Conservation (phyloP, 2,329 filamentous ascomycete genomes). For the Huntiella decipiens region DNA sequence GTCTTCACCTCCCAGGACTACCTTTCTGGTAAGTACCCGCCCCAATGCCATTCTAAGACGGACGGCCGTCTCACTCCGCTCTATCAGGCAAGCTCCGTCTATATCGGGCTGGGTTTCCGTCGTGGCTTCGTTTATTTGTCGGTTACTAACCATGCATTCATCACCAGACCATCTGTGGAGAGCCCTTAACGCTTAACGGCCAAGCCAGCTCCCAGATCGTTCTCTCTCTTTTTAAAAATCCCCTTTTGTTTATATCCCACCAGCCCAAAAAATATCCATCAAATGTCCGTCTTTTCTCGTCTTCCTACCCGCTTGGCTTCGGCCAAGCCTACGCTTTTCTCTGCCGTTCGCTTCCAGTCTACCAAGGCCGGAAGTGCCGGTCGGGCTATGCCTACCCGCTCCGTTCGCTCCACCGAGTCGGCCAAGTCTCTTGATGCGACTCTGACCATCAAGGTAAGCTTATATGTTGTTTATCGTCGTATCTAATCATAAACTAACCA, state of each 20-base stretch:
- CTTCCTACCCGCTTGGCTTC: constrained; percentile 20
- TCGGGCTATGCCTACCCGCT: constrained; percentile 32
- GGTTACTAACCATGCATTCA: constrained; percentile 8
- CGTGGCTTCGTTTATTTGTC: neutral
- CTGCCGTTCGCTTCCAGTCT: constrained; percentile 15
- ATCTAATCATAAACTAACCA: too few species aligned
- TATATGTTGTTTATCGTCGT: neutral
- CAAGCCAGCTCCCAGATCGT: constrained; percentile 12
- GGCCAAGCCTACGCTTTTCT: constrained; percentile 18
- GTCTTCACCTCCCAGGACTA: constrained; percentile 78
- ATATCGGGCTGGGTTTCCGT: neutral
- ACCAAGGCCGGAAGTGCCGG: constrained; percentile 44
- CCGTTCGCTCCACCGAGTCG: constrained; percentile 7
- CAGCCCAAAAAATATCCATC: constrained; percentile 10
- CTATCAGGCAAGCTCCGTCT: neutral
- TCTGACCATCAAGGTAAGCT: constrained; percentile 67
- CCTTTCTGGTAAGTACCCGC: constrained; percentile 45
- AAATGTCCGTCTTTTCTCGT: constrained; percentile 23
- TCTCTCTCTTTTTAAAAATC: constrained; percentile 10
- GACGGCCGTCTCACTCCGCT: constrained; percentile 4
- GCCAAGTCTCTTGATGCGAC: constrained; percentile 54
- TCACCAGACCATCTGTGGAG: constrained; percentile 24
- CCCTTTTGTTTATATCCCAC: constrained; percentile 5
- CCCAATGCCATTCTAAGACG: constrained; percentile 19
- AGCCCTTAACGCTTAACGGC: constrained; percentile 15